These are phyloP conservation scores for Tricholomella constricta DNA, from an alignment of 768 basidiomycete species.

Conservation along the genomic window DNA sequence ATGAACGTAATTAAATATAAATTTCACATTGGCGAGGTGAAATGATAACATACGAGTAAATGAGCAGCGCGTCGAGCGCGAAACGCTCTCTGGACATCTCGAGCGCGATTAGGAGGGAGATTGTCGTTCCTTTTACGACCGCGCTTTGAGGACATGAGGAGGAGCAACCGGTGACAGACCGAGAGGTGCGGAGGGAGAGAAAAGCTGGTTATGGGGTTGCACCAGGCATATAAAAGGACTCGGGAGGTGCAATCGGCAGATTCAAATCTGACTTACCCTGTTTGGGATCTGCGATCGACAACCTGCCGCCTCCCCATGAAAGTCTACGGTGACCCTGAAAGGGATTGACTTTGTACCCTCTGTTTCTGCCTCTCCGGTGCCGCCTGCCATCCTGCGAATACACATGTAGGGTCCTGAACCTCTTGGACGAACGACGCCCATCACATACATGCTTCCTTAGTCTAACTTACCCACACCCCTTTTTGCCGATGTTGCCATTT, in stretches of 20 bases:
- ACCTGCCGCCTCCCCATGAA: conserved; percentile 8
- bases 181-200: conserved; percentile 24
- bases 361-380: conserved; percentile 5
- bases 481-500: conserved; percentile 9
- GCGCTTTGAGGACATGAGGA: conserved; percentile 79
- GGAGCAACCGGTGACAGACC: conserved; percentile 33
- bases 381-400: conserved; percentile 2
- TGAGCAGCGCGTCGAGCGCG: conserved; percentile 87
- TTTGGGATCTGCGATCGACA: conserved; percentile 20
- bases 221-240: conserved; percentile 45
- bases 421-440: neutral
- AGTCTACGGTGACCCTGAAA: conserved; percentile 4
- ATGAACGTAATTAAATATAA: conserved; percentile 33
- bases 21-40: conserved; percentile 41
- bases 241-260: conserved; percentile 33
- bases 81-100: conserved; percentile 90
- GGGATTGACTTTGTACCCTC: conserved; percentile 2
- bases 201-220: conserved; percentile 24
- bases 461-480: conserved; percentile 1
- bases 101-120: conserved; percentile 77
- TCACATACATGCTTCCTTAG: neutral
- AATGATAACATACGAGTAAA: conserved; percentile 63
- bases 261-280: conserved; percentile 26
- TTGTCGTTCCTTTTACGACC: conserved; percentile 84
- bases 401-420: neutral